These are phyloP conservation scores for Crithidia expoeki DNA, from an alignment of 208 protist genomes.

Conservation along the genomic window DNA sequence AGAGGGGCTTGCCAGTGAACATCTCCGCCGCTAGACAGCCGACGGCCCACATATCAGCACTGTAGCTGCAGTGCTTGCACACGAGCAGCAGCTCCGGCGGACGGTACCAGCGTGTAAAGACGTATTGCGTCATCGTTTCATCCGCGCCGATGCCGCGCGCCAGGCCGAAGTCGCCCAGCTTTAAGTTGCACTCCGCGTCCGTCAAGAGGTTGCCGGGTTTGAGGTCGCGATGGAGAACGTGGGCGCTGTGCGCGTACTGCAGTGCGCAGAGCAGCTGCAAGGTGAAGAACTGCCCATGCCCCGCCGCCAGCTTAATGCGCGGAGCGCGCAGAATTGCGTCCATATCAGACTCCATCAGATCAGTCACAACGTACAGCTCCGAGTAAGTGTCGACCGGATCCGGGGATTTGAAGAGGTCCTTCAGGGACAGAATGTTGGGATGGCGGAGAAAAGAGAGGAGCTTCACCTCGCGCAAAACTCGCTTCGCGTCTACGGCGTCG, in stretches of 20 bases:
- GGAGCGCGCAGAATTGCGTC: slow-evolving; percentile 75
- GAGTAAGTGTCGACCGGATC: slow-evolving; percentile 47
- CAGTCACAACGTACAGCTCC: slow-evolving; percentile 88
- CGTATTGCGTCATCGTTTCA: slow-evolving; percentile 95
- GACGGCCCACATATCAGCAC: slow-evolving; percentile 97
- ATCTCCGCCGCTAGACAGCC: slow-evolving; percentile 96
- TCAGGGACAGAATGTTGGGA: slow-evolving; percentile 84
- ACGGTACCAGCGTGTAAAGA: slow-evolving; percentile 98
- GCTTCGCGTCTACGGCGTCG: slow-evolving; percentile 92
- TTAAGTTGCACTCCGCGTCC: slow-evolving; percentile 91
- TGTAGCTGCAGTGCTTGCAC: slow-evolving; percentile 83
- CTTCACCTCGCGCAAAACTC: slow-evolving; percentile 84
- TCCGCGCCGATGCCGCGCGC: slow-evolving; percentile 57
- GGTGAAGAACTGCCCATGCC: slow-evolving; percentile 95
- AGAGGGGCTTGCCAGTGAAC: slow-evolving; percentile 88
- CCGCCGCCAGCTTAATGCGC: slow-evolving; percentile 44
- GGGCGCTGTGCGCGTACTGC: slow-evolving; percentile 95
- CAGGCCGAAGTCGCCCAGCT: slow-evolving; percentile 95
- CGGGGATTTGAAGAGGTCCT: slow-evolving; percentile 68
- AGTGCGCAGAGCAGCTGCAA: slow-evolving; percentile 96
- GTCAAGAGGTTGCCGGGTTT: slow-evolving; percentile 95
- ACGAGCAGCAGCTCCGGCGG: slow-evolving; percentile 98
- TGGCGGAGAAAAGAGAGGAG: slow-evolving; percentile 72
- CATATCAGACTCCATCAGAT: slow-evolving; percentile 94
- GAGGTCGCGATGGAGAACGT: slow-evolving; percentile 96